These are phyloP conservation scores for Rhizopogon roseolus DNA, from an alignment of 768 basidiomycete species.

Conservation along the genomic window DNA sequence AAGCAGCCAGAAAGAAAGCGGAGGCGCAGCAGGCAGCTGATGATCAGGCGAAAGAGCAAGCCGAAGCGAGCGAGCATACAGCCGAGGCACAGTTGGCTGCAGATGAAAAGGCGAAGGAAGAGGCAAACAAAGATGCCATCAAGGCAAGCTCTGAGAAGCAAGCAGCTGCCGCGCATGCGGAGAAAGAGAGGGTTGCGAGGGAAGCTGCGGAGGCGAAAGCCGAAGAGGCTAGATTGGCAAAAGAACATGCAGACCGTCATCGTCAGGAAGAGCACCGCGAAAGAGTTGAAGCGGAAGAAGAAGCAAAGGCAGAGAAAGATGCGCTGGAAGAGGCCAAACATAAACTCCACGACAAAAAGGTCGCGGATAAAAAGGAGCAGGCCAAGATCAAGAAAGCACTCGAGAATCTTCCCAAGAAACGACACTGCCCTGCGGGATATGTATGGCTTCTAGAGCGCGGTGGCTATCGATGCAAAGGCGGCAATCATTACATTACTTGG, in stretches of 20 bases:
- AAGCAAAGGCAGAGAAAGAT: too few species aligned
- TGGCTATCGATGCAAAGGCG: too few species aligned
- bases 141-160: background rate
- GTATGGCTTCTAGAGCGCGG: background rate
- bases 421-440: background rate
- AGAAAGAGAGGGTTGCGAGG: background rate
- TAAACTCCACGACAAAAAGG: too few species aligned
- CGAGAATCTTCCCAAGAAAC: background rate
- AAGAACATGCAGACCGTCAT: too few species aligned
- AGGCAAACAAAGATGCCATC: background rate
- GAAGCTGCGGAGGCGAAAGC: too few species aligned
- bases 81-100: background rate
- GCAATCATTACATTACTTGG: too few species aligned
- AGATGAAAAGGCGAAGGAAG: background rate
- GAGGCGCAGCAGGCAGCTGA: background rate
- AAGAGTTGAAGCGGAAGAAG: background rate
- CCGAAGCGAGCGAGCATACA: background rate
- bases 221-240: too few species aligned
- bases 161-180: background rate
- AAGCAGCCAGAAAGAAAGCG: background rate
- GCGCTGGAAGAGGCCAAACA: too few species aligned
- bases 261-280: background rate
- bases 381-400: background rate
- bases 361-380: background rate
- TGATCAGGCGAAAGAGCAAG: background rate